Evolutionary conservation across 306 rosid species (phyloP).

Genomic region (cucumber (Cucumis sativus)): Cucumber_9930_V3 NC_026657.2:1249501-1250000

Average conservation of each 20-base stretch:
- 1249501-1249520: not conserved
- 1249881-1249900: no score
- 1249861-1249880: no score
- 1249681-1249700: no score
- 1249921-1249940: no score
- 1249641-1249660: no score
- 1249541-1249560: not conserved
- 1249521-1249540: not conserved
- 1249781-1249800: slow-evolving; percentile 41
- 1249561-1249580: slow-evolving; percentile 3
- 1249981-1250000: no score
- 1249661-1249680: no score
- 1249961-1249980: no score
- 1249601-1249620: slow-evolving; percentile 1
- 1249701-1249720: not conserved
- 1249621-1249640: not conserved
- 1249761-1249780: slow-evolving; percentile 30
- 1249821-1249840: not conserved
- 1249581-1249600: not conserved
- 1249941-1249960: no score
- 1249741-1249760: slow-evolving; percentile 28
- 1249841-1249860: not conserved
- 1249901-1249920: no score
- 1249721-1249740: no score
- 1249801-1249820: slow-evolving; percentile 44